A percentile compares a stretch with the other conserved stretches of the same genome.
phyloP scores from a whole-genome alignment of 163 green algal genomes.

The Scenedesmus sp. region DNA sequence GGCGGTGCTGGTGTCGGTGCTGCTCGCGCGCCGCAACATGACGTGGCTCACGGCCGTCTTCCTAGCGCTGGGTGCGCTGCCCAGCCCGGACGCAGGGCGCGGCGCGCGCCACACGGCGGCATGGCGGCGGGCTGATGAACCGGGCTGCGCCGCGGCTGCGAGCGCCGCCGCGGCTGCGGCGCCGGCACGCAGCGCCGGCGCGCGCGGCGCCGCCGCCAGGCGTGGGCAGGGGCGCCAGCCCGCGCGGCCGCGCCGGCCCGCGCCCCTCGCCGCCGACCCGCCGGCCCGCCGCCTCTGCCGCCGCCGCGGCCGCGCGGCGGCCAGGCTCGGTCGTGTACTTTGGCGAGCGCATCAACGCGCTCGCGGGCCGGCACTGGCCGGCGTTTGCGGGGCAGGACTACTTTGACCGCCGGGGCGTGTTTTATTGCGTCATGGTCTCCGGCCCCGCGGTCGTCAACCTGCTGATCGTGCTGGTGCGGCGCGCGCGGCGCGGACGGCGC shows the following conservation, averaged over 20 bases:
- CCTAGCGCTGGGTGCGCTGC: conserved; percentile 6
- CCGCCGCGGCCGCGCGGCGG: neutral
- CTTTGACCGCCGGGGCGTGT: conserved; percentile 80
- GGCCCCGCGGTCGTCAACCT: conserved; percentile 74
- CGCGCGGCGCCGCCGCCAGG: too few relatives aligned
- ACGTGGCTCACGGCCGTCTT: conserved; percentile 23
- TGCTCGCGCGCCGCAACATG: conserved; percentile 17
- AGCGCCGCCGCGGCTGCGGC: too few relatives aligned
- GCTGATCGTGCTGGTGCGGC: conserved; percentile 76
- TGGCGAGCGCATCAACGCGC: conserved; percentile 74
- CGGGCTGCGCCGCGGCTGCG: too few relatives aligned
- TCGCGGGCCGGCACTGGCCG: conserved; percentile 70
- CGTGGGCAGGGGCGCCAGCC: too few relatives aligned
- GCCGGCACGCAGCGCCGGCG: too few relatives aligned
- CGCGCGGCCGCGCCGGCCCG: too few relatives aligned
- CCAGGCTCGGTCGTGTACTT: conserved; percentile 59
- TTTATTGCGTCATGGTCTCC: conserved; percentile 76
- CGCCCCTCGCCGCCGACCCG: too few relatives aligned
- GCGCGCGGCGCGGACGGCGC: too few relatives aligned
- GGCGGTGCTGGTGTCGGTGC: neutral
- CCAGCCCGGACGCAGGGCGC: neutral
- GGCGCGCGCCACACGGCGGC: neutral
- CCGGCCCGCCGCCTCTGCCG: too few relatives aligned
- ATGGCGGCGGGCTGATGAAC: too few relatives aligned
- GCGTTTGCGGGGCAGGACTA: conserved; percentile 81